Evolutionary conservation across 169 alveolate genomes (phyloP).

Genomic region (Plasmodium inui): DNA sequence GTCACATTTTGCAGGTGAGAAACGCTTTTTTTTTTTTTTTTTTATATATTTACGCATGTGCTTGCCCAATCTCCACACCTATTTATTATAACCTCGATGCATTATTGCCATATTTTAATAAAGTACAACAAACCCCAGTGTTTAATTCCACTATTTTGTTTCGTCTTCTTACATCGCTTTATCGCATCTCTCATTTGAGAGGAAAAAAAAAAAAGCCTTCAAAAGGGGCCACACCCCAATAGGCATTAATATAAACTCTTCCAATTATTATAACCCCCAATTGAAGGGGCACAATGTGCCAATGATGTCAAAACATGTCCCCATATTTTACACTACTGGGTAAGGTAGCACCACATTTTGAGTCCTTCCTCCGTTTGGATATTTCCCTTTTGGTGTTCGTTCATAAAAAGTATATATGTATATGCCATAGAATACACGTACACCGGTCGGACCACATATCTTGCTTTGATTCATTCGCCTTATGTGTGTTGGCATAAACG

Average conservation of each 20-base stretch:
- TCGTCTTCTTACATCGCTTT: neutral
- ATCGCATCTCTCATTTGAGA: neutral
- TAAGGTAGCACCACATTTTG: neutral
- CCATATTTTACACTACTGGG: neutral
- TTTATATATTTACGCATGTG: neutral
- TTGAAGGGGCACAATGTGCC: neutral
- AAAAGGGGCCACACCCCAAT: neutral
- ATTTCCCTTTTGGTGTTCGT: neutral
- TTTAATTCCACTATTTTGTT: neutral
- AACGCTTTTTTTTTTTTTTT: neutral
- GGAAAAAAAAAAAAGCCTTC: neutral
- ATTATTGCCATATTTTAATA: neutral
- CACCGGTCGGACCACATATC: neutral
- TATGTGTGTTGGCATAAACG: neutral
- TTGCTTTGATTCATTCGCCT: neutral
- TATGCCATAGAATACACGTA: neutral
- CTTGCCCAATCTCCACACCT: neutral
- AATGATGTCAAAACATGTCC: neutral
- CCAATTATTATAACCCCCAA: neutral
- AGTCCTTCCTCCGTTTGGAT: neutral
- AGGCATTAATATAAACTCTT: neutral
- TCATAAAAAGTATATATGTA: neutral
- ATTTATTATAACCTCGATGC: neutral
- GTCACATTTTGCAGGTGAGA: neutral
- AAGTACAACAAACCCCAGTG: neutral